A percentile compares a stretch with the other conserved stretches of the same genome.
These are phyloP conservation scores for Globisporangium echinulatum DNA, from an alignment of 352 stramenopile species.

Conservation along the genomic window DNA sequence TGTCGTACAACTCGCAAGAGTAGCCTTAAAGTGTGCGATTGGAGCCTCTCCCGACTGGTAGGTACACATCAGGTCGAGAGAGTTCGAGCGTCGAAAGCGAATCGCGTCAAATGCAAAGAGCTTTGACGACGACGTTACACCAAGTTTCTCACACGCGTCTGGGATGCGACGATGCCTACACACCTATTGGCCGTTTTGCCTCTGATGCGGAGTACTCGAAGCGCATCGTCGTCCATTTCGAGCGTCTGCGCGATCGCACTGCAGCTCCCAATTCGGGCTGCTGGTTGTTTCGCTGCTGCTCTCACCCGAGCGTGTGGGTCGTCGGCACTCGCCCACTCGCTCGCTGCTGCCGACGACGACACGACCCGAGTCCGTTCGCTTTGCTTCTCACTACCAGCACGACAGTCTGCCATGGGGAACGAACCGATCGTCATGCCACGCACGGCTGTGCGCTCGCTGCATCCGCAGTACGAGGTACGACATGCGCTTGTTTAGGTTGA, in stretches of 20 bases:
- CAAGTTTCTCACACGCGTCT: too few relatives aligned
- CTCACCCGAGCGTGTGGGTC: too few relatives aligned
- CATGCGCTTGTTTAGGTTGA: not conserved
- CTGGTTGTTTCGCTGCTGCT: not conserved
- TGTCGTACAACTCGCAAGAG: too few relatives aligned
- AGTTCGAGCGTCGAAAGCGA: too few relatives aligned
- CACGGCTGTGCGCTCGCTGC: constrained; percentile 16
- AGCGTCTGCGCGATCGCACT: not conserved
- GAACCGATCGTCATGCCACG: constrained; percentile 9
- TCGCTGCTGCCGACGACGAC: not conserved
- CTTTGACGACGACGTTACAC: too few relatives aligned
- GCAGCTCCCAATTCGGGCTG: not conserved
- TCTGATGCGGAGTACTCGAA: not conserved
- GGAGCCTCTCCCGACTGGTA: too few relatives aligned
- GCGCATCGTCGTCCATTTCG: not conserved
- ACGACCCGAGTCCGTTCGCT: not conserved
- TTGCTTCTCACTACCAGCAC: too few relatives aligned
- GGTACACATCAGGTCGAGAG: too few relatives aligned
- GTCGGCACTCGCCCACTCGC: not conserved
- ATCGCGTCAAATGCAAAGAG: too few relatives aligned
- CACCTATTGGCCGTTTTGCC: too few relatives aligned
- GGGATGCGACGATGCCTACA: too few relatives aligned
- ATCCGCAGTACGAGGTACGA: constrained; percentile 43
- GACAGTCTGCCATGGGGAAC: constrained; percentile 4
- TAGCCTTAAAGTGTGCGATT: too few relatives aligned